Evolutionary conservation across 2,329 filamentous ascomycete species (phyloP), one percentile per base, ranked within the genome.

Genomic region (Fusarium buxicola): DNA sequence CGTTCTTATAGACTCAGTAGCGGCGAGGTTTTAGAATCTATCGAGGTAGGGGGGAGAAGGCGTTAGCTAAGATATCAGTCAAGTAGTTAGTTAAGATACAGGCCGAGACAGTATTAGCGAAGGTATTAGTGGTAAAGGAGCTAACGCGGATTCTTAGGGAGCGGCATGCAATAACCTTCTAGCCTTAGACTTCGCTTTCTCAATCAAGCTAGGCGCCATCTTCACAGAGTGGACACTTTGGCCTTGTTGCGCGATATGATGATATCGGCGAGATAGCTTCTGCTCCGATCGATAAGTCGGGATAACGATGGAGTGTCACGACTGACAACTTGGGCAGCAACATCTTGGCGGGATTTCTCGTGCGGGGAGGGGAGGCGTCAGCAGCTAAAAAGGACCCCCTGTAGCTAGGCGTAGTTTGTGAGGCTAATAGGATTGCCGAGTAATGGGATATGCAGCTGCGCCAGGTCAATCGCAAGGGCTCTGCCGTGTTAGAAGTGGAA

Each of bases 161-260:
- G 15, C 44, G 44, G 2, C 44, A 21, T 36, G 25, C 24, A 36
- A 36, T 15, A 47, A 21, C 21, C 12, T 47, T 46, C 38, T 47
- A 21, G 11, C 44, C 12, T 40, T 40, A 24, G 24, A 28, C 27
- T 25, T 16, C 0, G 16, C 34, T 24, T 24, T 47, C 44, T 38
- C 32, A 15, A n/a, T 30, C 21, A 4, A 47, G 25, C 32, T 8
- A 40, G 8, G 21, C 13, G 38, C 38, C 38, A 40, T 40, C 13
- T 40, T 40, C 38, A n/a, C 18, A 8, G 9, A 16, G 21, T 24
- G 6, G 16, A 1, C 38, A 39, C 31, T 11, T 55, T 40, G 15
- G 38, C 30, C 44, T 41, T 49, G 43, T 47, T 57, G 35, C 16
- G 47, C 34, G 40, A 52, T 46, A 47, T 57, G 41, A 43, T 6